Evolutionary conservation across 2,329 filamentous ascomycete genomes (phyloP).

Genomic region (Geosmithia morbida): DNA sequence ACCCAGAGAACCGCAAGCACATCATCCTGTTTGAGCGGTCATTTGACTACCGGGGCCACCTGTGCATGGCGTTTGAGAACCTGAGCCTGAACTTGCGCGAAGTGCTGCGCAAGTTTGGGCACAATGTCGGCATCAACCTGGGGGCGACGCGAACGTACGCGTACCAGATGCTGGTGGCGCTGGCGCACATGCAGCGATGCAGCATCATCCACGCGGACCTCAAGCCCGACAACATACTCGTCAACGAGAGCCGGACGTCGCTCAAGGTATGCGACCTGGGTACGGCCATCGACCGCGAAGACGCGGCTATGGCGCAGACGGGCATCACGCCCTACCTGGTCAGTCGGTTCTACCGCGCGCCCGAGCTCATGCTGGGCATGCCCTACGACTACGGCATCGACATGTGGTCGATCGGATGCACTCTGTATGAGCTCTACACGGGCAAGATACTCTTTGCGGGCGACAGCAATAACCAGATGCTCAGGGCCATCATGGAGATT

Average conservation of each 20-base stretch:
- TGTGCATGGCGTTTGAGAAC: conserved; percentile 96
- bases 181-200: conserved; percentile 79
- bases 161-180: conserved; percentile 82
- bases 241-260: conserved; percentile 68
- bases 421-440: conserved; percentile 91
- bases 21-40: conserved; percentile 74
- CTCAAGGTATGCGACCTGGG: conserved; percentile 95
- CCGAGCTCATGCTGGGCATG: conserved; percentile 95
- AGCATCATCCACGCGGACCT: conserved; percentile 92
- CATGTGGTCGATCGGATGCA: conserved; percentile 97
- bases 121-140: conserved; percentile 84
- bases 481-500: conserved; percentile 90
- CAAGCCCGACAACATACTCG: conserved; percentile 93
- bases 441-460: conserved; percentile 95
- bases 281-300: conserved; percentile 82
- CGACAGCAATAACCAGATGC: conserved; percentile 95
- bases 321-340: conserved; percentile 92
- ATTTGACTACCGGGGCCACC: conserved; percentile 88
- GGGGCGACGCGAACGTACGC: conserved; percentile 79
- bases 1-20: conserved; percentile 82
- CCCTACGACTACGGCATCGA: conserved; percentile 89
- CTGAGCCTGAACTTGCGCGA: conserved; percentile 86
- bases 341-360: conserved; percentile 92
- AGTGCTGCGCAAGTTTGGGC: conserved; percentile 88
- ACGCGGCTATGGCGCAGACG: conserved; percentile 55